These are phyloP conservation scores for Cryomyces minteri DNA, from an alignment of 495 filamentous ascomycete species.

Conservation along the genomic window DNA sequence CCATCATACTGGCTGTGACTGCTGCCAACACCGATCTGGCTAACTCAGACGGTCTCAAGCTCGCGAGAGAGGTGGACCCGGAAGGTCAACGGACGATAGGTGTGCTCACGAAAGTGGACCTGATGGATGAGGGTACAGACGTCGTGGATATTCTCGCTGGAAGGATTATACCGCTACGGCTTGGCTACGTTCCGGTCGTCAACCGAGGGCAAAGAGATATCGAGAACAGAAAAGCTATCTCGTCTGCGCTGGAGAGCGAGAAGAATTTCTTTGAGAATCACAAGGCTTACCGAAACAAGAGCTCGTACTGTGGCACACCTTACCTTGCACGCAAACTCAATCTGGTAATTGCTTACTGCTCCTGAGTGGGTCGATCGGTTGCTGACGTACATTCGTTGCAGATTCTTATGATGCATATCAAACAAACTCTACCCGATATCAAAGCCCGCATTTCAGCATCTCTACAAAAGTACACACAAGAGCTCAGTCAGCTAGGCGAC, in stretches of 20 bases:
- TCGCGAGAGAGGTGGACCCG: constrained; percentile 92
- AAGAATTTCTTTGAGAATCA: constrained; percentile 97
- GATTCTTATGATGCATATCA: constrained; percentile 99
- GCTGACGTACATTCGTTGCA: constrained; percentile 16
- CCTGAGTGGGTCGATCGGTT: neutral
- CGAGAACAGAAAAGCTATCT: constrained; percentile 86
- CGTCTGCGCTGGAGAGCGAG: constrained; percentile 84
- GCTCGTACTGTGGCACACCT: constrained; percentile 93
- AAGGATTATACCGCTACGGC: constrained; percentile 84
- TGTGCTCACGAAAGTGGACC: constrained; percentile 95
- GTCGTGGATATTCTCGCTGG: constrained; percentile 98
- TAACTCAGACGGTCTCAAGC: constrained; percentile 93
- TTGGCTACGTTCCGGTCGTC: constrained; percentile 97
- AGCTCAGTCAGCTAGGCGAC: constrained; percentile 71
- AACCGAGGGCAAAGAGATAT: constrained; percentile 99
- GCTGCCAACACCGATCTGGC: constrained; percentile 94
- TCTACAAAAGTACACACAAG: constrained; percentile 75
- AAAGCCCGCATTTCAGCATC: constrained; percentile 86
- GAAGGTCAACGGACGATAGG: constrained; percentile 97
- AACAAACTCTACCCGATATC: constrained; percentile 97
- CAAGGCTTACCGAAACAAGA: constrained; percentile 97
- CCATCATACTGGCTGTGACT: constrained; percentile 93
- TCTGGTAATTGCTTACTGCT: constrained; percentile 31
- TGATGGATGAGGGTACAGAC: constrained; percentile 99
- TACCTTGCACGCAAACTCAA: constrained; percentile 95